phyloP scores from a whole-genome alignment of 2,329 filamentous ascomycete genomes.

The Graphiopsis chlorocephala region DNA sequence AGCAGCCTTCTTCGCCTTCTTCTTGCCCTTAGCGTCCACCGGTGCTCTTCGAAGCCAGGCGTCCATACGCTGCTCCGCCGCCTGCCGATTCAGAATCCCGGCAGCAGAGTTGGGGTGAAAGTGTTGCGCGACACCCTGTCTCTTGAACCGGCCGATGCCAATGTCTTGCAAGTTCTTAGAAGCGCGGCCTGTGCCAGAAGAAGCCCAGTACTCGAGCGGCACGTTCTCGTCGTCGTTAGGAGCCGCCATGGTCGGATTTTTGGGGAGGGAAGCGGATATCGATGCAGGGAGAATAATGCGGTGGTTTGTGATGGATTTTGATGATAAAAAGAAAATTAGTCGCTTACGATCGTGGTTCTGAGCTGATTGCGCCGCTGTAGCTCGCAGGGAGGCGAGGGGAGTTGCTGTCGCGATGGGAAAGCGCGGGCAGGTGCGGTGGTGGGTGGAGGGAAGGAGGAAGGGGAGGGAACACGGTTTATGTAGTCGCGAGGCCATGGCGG shows the following conservation, averaged over 20 bases:
- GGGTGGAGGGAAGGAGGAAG: background rate
- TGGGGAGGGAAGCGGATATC: background rate
- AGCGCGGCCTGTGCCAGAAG: background rate
- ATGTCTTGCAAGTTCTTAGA: background rate
- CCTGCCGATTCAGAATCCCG: background rate
- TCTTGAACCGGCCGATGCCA: background rate
- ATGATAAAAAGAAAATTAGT: background rate
- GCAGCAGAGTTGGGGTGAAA: background rate
- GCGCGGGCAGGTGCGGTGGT: background rate
- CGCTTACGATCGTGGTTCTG: background rate
- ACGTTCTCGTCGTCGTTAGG: background rate
- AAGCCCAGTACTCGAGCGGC: background rate
- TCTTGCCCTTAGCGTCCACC: background rate
- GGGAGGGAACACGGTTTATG: background rate
- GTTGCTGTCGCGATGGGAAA: background rate
- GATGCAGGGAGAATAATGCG: background rate
- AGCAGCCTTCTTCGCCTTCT: background rate
- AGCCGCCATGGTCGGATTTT: background rate
- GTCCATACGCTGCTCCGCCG: background rate
- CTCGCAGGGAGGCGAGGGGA: background rate
- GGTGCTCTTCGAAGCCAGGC: background rate
- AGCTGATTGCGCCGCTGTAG: background rate
- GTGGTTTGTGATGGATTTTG: background rate
- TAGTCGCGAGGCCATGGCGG: background rate
- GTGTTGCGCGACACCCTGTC: background rate